A percentile compares a stretch with the other conserved stretches of the same genome.
These are phyloP conservation scores for Beauveria medogensis DNA, from an alignment of 2,329 filamentous ascomycete genomes.

Conservation along the genomic window DNA sequence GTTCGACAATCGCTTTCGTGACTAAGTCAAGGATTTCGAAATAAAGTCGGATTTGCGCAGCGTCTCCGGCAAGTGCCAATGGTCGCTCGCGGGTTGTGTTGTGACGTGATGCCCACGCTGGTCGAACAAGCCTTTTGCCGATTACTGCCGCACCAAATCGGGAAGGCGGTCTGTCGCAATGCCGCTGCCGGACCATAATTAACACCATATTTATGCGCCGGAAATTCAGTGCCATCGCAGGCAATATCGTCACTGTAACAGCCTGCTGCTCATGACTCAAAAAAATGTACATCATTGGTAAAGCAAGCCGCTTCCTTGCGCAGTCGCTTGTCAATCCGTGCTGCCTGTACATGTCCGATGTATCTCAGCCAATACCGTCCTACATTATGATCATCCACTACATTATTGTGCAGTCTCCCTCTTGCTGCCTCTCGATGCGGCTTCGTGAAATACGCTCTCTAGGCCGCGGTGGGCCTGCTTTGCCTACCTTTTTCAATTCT, in stretches of 20 bases:
- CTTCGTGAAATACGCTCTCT: constrained; percentile 75
- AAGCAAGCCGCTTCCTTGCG: constrained; percentile 1
- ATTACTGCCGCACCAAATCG: not conserved
- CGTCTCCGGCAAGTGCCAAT: not conserved
- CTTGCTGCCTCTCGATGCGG: constrained; percentile 73
- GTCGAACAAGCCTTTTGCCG: not conserved
- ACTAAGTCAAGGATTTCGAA: not conserved
- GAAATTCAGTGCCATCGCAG: no score
- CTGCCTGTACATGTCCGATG: no score
- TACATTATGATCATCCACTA: constrained; percentile 30
- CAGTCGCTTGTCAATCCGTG: not conserved
- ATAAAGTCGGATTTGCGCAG: no score
- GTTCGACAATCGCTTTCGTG: not conserved
- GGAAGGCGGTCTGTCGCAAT: constrained; percentile 10
- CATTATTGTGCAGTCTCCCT: constrained; percentile 84
- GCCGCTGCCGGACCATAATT: not conserved
- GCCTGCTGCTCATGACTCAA: not conserved
- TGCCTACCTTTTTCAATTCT: constrained; percentile 76
- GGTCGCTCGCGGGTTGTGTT: not conserved
- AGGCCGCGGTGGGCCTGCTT: constrained; percentile 56
- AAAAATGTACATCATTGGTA: constrained; percentile 1
- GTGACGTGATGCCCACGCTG: constrained; percentile 1
- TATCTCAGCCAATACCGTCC: not conserved
- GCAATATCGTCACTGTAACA: no score
- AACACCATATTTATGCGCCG: not conserved